Evolutionary conservation across 202 grass and related monocot genomes (phyloP).

Genomic region (Panicum virgatum): DNA sequence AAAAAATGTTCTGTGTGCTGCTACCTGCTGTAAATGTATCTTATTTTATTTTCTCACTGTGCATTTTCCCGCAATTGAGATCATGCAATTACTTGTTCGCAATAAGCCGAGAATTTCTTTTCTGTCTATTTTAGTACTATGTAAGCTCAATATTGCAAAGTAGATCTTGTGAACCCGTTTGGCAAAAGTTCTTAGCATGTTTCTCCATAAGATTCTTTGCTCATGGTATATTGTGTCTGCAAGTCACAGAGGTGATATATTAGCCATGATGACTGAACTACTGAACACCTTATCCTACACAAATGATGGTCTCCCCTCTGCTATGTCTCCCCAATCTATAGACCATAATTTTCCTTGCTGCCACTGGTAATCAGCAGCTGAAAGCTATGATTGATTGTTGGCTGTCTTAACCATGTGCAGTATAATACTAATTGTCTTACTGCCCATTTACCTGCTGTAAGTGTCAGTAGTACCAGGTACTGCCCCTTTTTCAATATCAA

Average conservation of each 20-base stretch:
- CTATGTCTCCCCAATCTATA: background rate
- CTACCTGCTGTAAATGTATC: background rate
- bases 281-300: background rate
- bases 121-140: background rate
- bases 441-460: background rate
- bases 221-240: background rate
- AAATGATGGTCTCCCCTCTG: background rate
- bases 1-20: background rate
- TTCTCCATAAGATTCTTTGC: background rate
- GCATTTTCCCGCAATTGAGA: background rate
- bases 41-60: background rate
- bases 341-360: background rate
- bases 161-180: background rate
- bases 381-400: background rate
- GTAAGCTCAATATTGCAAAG: background rate
- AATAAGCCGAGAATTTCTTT: background rate
- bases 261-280: conserved; percentile 2
- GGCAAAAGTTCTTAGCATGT: background rate
- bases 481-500: too few species aligned
- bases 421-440: background rate
- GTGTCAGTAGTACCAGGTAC: background rate
- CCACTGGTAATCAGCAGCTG: background rate
- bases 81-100: background rate
- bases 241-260: background rate
- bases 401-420: background rate